Percentiles rank a stretch among this genome's conserved stretches.
These are phyloP conservation scores for Dryadomyces quercus-mongolicae DNA, from an alignment of 2,329 filamentous ascomycete species.

Conservation along the genomic window DNA sequence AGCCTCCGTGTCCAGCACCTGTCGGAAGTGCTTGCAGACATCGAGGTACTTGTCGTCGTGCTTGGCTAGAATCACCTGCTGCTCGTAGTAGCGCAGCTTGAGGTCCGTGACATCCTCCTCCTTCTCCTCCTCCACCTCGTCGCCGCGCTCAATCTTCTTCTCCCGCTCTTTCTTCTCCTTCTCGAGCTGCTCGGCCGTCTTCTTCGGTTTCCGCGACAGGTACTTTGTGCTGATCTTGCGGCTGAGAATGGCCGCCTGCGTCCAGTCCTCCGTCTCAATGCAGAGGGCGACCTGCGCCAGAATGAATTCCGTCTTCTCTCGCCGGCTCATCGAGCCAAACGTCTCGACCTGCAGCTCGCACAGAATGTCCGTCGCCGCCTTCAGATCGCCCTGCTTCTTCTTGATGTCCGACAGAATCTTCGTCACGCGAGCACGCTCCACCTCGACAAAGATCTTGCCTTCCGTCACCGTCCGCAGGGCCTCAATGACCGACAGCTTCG, in stretches of 20 bases:
- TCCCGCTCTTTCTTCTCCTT: slow-evolving; percentile 84
- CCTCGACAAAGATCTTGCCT: slow-evolving; percentile 99
- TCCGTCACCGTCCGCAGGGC: slow-evolving; percentile 92
- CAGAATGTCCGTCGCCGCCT: slow-evolving; percentile 79
- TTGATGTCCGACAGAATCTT: slow-evolving; percentile 95
- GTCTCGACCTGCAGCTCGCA: slow-evolving; percentile 98
- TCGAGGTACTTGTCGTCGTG: slow-evolving; percentile 97
- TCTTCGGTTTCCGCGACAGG: slow-evolving; percentile 80
- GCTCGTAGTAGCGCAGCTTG: slow-evolving; percentile 93
- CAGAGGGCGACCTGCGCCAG: slow-evolving; percentile 87
- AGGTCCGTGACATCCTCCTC: slow-evolving; percentile 90
- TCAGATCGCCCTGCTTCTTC: slow-evolving; percentile 85
- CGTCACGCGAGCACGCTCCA: slow-evolving; percentile 90
- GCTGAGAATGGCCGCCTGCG: slow-evolving; percentile 82
- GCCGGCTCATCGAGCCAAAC: slow-evolving; percentile 92
- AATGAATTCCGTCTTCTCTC: slow-evolving; percentile 99
- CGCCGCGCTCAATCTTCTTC: slow-evolving; percentile 68
- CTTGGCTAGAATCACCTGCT: slow-evolving; percentile 91
- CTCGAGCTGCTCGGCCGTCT: slow-evolving; percentile 76
- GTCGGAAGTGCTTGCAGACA: slow-evolving; percentile 94
- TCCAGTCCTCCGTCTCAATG: slow-evolving; percentile 94
- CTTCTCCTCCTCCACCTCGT: slow-evolving; percentile 66
- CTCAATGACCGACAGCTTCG: slow-evolving; percentile 88
- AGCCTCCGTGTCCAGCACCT: slow-evolving; percentile 90
- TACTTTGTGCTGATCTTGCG: slow-evolving; percentile 96